Percentiles rank a stretch among this genome's conserved stretches.
Conservation (phyloP, 1,284 basidiomycete genomes). For the Cutaneotrichosporon daszewskae region DNA sequence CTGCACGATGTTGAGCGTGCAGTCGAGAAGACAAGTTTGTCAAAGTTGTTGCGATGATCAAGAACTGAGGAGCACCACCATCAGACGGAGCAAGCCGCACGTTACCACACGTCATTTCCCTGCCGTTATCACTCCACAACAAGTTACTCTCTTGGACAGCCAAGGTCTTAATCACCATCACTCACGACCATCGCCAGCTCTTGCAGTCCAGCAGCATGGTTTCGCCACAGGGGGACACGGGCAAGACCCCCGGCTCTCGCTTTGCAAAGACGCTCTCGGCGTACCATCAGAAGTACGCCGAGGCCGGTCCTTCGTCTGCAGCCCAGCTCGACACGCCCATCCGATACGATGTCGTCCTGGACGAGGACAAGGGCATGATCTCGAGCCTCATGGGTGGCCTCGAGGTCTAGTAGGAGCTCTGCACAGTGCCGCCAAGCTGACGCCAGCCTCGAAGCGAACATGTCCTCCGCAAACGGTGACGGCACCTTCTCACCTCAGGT, state of each 20-base stretch:
- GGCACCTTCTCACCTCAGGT: conserved; percentile 21
- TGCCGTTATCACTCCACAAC: conserved; percentile 6
- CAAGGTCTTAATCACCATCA: too few species aligned
- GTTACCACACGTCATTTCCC: too few species aligned
- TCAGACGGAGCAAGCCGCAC: too few species aligned
- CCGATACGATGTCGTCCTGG: conserved; percentile 32
- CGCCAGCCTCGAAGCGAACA: conserved; percentile 6
- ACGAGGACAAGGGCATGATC: conserved; percentile 37
- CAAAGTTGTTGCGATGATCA: too few species aligned
- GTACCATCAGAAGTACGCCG: conserved; percentile 37
- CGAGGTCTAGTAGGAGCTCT: conserved; percentile 29
- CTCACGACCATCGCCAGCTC: not conserved
- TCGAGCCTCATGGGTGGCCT: conserved; percentile 27
- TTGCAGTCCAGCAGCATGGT: not conserved
- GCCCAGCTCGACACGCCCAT: conserved; percentile 37
- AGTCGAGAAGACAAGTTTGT: too few species aligned
- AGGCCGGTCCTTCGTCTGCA: conserved; percentile 38
- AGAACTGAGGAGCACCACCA: too few species aligned
- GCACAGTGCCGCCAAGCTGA: not conserved
- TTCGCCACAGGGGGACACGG: not conserved
- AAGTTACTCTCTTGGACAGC: too few species aligned
- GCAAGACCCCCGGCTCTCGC: conserved; percentile 23
- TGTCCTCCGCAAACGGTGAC: not conserved
- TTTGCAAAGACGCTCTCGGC: conserved; percentile 36
- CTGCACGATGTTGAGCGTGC: too few species aligned